phyloP scores from a whole-genome alignment of 2,329 filamentous ascomycete species.

The Aspergillus latus region DNA sequence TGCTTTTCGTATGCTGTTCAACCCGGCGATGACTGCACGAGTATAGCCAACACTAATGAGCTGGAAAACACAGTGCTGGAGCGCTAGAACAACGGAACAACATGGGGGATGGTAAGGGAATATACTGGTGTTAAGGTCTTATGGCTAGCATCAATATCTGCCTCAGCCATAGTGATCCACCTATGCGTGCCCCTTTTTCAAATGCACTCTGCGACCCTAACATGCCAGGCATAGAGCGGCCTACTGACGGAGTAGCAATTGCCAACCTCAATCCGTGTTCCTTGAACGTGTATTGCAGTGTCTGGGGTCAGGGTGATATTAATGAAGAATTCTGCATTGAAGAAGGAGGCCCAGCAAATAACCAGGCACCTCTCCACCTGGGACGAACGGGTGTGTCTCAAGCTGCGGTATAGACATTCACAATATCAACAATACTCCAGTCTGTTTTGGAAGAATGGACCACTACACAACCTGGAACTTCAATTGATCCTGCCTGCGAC shows the following conservation, averaged over 20 bases:
- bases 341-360: slow-evolving; percentile 25
- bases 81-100: slow-evolving; percentile 44
- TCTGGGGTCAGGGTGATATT: slow-evolving; percentile 49
- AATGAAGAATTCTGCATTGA: slow-evolving; percentile 45
- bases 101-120: background rate
- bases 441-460: slow-evolving; percentile 19
- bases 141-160: slow-evolving; percentile 38
- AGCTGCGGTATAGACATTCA: slow-evolving; percentile 45
- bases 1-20: slow-evolving; percentile 39
- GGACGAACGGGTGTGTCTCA: slow-evolving; percentile 36
- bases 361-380: slow-evolving; percentile 28
- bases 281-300: slow-evolving; percentile 44
- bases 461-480: slow-evolving; percentile 36
- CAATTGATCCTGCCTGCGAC: slow-evolving; percentile 29
- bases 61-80: slow-evolving; percentile 41
- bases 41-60: slow-evolving; percentile 25
- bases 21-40: slow-evolving; percentile 34
- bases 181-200: slow-evolving; percentile 39
- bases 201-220: slow-evolving; percentile 50
- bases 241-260: slow-evolving; percentile 25
- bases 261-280: slow-evolving; percentile 48
- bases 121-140: slow-evolving; percentile 18
- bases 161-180: slow-evolving; percentile 41
- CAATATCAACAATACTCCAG: slow-evolving; percentile 20
- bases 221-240: slow-evolving; percentile 38